Evolutionary conservation across 306 rosid species (phyloP).

Genomic region (Hippophae gyantsensis): DNA sequence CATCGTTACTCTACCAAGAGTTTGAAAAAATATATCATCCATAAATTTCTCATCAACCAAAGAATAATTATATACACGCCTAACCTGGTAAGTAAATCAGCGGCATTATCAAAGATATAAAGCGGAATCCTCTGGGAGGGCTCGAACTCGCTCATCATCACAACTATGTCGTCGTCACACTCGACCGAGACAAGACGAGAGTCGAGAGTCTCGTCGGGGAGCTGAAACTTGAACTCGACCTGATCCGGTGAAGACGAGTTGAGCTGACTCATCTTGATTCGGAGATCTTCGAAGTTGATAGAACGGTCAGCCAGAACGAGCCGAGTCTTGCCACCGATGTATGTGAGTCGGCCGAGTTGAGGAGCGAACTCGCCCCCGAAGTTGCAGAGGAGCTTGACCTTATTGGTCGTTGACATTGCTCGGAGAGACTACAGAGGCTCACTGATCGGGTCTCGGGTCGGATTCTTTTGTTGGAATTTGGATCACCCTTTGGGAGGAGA

Average conservation of each 20-base stretch:
- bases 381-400: slow-evolving; percentile 11
- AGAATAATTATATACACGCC: not conserved
- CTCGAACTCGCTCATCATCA: slow-evolving; percentile 9
- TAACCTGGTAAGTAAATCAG: slow-evolving; percentile 6
- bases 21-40: not conserved
- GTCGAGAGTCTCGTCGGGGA: slow-evolving; percentile 14
- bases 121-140: slow-evolving; percentile 9
- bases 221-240: slow-evolving; percentile 14
- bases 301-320: slow-evolving; percentile 6
- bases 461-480: too few species aligned
- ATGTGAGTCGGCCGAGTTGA: slow-evolving; percentile 6
- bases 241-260: slow-evolving; percentile 1
- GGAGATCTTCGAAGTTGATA: slow-evolving; percentile 2
- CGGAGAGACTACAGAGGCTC: too few species aligned
- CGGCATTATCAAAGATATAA: not conserved
- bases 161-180: slow-evolving; percentile 11
- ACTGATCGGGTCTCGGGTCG: too few species aligned
- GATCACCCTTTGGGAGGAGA: too few species aligned
- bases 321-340: slow-evolving; percentile 10
- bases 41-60: slow-evolving; percentile 1
- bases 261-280: slow-evolving; percentile 9
- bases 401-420: not conserved
- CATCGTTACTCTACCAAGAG: too few species aligned
- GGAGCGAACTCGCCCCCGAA: slow-evolving; percentile 14
- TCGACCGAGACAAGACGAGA: slow-evolving; percentile 15